Conservation (phyloP, 371 early-diverging fungal species). For the Paraphysoderma sedebokerense region DNA sequence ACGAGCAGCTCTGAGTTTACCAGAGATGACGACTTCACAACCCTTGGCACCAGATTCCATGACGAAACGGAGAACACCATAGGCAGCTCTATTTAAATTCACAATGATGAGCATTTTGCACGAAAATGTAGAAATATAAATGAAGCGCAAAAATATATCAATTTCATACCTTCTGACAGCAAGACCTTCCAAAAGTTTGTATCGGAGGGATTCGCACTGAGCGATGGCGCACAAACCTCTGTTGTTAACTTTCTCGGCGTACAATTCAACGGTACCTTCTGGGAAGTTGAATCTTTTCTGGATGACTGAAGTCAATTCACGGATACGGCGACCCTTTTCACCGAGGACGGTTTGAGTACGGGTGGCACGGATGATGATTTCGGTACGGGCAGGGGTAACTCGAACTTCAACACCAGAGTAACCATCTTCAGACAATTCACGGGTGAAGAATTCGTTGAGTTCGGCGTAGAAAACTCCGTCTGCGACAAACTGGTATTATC, state of each 20-base stretch:
- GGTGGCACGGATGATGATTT: slow-evolving; percentile 98
- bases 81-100: slow-evolving; percentile 60
- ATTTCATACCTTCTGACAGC: slow-evolving; percentile 71
- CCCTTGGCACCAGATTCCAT: slow-evolving; percentile 99
- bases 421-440: slow-evolving; percentile 71
- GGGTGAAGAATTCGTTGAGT: slow-evolving; percentile 96
- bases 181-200: slow-evolving; percentile 92
- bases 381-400: slow-evolving; percentile 94
- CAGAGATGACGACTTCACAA: slow-evolving; percentile 97
- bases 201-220: slow-evolving; percentile 96
- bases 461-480: slow-evolving; percentile 99
- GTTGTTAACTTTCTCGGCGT: slow-evolving; percentile 96
- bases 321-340: slow-evolving; percentile 97
- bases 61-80: slow-evolving; percentile 96
- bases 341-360: slow-evolving; percentile 97
- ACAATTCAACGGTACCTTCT: slow-evolving; percentile 93
- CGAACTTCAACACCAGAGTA: slow-evolving; percentile 98
- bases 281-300: slow-evolving; percentile 98
- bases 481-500: slow-evolving; percentile 69
- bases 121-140: neutral
- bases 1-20: slow-evolving; percentile 99
- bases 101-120: slow-evolving; percentile 1
- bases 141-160: neutral
- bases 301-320: slow-evolving; percentile 94
- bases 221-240: slow-evolving; percentile 98